Conservation (phyloP, 1,139 yeast genomes). For the Schwanniomyces etchellsii region DNA sequence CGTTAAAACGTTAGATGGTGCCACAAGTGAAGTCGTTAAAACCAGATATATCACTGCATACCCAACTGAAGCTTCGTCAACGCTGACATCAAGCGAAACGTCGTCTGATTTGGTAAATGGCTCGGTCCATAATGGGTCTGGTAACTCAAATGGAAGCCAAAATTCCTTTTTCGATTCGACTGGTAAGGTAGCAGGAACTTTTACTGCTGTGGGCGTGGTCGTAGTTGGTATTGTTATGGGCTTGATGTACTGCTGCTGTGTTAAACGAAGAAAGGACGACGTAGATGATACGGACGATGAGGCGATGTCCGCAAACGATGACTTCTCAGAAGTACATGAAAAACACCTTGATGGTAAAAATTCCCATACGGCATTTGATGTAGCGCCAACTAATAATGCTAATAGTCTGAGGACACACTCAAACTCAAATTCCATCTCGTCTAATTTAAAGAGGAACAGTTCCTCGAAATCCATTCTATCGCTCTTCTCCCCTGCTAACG, state of each 20-base stretch:
- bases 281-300: slow-evolving; percentile 37
- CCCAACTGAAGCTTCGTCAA: slow-evolving; percentile 5
- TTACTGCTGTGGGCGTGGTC: slow-evolving; percentile 62
- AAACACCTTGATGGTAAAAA: slow-evolving; percentile 6
- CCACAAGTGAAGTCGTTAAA: slow-evolving; percentile 12
- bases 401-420: slow-evolving; percentile 2
- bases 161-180: slow-evolving; percentile 45
- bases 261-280: slow-evolving; percentile 9
- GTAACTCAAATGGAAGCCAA: slow-evolving; percentile 6
- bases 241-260: slow-evolving; percentile 33
- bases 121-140: not conserved
- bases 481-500: slow-evolving; percentile 19
- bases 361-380: slow-evolving; percentile 5
- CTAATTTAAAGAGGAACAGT: slow-evolving; percentile 25
- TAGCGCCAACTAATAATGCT: slow-evolving; percentile 8
- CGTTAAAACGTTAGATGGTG: slow-evolving; percentile 21
- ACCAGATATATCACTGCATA: slow-evolving; percentile 16
- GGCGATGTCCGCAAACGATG: slow-evolving; percentile 27
- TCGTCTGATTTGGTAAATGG: slow-evolving; percentile 2
- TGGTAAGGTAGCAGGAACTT: slow-evolving; percentile 72
- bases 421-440: slow-evolving; percentile 8
- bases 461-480: slow-evolving; percentile 32
- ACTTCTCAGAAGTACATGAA: slow-evolving; percentile 18
- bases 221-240: slow-evolving; percentile 34
- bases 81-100: slow-evolving; percentile 7